These are phyloP conservation scores for Fusarium multiceps DNA, from an alignment of 2,329 filamentous ascomycete genomes.

Conservation along the genomic window DNA sequence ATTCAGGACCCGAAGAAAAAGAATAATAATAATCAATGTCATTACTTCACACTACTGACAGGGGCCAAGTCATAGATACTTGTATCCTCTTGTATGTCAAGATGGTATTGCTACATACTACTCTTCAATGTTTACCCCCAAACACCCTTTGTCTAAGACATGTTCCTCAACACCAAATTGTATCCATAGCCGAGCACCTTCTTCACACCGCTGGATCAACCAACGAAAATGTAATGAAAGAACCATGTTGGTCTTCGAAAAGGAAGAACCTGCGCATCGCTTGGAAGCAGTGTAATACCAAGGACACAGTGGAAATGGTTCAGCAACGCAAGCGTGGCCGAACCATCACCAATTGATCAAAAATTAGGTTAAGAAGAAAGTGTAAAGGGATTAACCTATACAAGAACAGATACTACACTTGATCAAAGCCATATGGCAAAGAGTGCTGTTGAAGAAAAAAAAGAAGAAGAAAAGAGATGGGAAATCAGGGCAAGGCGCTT, in stretches of 20 bases:
- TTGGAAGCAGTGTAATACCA: slow-evolving; percentile 46
- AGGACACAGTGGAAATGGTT: slow-evolving; percentile 35
- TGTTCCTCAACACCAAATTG: neutral
- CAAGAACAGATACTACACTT: slow-evolving; percentile 48
- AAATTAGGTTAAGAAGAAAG: slow-evolving; percentile 27
- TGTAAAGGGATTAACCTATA: slow-evolving; percentile 41
- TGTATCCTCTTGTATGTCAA: neutral
- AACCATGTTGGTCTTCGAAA: neutral
- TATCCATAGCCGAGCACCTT: neutral
- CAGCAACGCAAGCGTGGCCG: slow-evolving; percentile 35
- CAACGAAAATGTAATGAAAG: slow-evolving; percentile 43
- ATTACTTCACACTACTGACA: neutral
- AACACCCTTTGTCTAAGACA: neutral
- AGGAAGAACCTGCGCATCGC: slow-evolving; percentile 26
- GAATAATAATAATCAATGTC: neutral
- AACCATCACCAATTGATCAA: slow-evolving; percentile 30
- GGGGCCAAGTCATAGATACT: neutral
- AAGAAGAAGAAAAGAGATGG: slow-evolving; percentile 9
- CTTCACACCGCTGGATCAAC: slow-evolving; percentile 42
- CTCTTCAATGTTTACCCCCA: neutral
- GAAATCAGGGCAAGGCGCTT: neutral
- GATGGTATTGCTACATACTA: neutral
- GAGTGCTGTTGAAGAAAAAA: slow-evolving; percentile 5
- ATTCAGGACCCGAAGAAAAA: neutral
- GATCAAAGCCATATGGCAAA: slow-evolving; percentile 42